These are phyloP conservation scores for Microbotryum saponariae DNA, from an alignment of 1,284 basidiomycete species.

Conservation along the genomic window DNA sequence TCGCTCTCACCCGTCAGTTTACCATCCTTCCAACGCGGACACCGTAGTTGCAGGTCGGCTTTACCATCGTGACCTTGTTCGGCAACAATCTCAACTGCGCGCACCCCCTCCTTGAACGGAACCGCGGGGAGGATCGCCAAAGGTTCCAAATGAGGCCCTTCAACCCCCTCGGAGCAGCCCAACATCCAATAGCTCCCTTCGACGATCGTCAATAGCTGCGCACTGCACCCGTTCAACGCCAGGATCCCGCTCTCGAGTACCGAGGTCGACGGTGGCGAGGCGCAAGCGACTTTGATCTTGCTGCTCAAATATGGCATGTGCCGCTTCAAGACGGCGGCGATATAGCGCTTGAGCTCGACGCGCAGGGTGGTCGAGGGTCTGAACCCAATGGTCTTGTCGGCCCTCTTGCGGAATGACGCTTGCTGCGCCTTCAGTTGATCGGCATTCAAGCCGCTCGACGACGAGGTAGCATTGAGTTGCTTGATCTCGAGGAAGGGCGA, in stretches of 20 bases:
- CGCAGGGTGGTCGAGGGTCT: constrained; percentile 13
- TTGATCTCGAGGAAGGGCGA: constrained; percentile 28
- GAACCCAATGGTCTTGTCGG: constrained; percentile 25
- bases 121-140: constrained; percentile 29
- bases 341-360: constrained; percentile 23
- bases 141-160: constrained; percentile 23
- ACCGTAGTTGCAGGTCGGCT: constrained; percentile 30
- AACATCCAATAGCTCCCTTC: constrained; percentile 34
- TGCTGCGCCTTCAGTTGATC: too few species aligned
- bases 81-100: constrained; percentile 29
- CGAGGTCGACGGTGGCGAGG: constrained; percentile 31
- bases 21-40: constrained; percentile 22
- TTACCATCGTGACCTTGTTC: constrained; percentile 31
- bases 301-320: constrained; percentile 28
- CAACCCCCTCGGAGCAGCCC: constrained; percentile 31
- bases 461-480: not conserved
- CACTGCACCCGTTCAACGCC: constrained; percentile 32
- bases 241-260: constrained; percentile 35
- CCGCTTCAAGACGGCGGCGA: constrained; percentile 25
- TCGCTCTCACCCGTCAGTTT: constrained; percentile 23
- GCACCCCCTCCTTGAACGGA: constrained; percentile 33
- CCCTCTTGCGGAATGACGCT: constrained; percentile 16
- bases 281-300: constrained; percentile 32
- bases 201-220: constrained; percentile 33
- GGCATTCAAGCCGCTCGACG: not conserved